Evolutionary conservation across 768 basidiomycete genomes (phyloP).

Genomic region (Rhodotorula diobovata): DNA sequence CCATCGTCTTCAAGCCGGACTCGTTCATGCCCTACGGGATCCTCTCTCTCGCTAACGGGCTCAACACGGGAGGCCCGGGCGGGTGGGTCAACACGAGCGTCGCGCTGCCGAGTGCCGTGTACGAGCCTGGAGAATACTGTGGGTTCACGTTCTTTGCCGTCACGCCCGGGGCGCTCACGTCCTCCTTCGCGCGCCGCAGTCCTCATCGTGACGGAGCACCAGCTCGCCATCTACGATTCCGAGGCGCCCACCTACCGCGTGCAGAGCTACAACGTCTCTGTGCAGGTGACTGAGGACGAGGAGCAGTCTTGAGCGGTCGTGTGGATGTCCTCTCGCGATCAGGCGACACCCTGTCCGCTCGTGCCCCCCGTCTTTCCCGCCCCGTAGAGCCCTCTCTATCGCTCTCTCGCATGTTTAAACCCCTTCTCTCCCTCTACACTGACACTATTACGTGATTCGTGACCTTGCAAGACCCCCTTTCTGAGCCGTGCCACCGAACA

Average conservation of each 20-base stretch:
- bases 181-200: background rate
- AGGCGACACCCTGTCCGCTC: no score
- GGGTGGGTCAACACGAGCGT: background rate
- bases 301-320: no score
- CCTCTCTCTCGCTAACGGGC: background rate
- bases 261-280: constrained; percentile 1
- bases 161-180: no score
- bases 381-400: no score
- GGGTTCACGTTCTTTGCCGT: background rate
- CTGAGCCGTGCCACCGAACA: no score
- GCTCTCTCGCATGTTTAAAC: no score
- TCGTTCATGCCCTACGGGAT: background rate
- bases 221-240: background rate
- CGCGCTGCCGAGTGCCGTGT: fast-evolving
- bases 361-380: no score
- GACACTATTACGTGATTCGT: no score
- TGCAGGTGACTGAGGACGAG: background rate
- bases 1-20: background rate
- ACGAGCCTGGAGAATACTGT: background rate
- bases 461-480: no score
- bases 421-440: no score
- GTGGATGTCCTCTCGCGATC: no score
- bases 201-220: constrained; percentile 1
- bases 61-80: background rate
- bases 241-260: background rate